Evolutionary conservation across 345 rosid genomes (phyloP), one percentile per base, ranked within the genome.

Genomic region (Euclidium syriacum): DNA sequence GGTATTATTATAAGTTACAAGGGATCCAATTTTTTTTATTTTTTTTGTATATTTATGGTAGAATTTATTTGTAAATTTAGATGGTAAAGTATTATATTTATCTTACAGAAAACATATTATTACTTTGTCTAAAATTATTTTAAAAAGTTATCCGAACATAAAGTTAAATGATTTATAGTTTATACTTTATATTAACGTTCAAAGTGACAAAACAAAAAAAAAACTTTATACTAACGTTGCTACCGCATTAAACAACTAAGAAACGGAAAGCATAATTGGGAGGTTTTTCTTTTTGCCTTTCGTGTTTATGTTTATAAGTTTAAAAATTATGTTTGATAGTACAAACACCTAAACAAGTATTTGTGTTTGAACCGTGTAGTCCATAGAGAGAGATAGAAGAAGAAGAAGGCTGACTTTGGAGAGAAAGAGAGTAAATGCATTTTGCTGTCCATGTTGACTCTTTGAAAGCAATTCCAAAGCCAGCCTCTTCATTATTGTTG

Each of bases 381-480:
- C 40, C 63, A 66, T n/a, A 36, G 48, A 46, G 46, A 49, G 59
- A 40, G 59, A 58, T 43, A 49, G 59, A 54, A 15, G 33, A 38
- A 54, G 65, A 40, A 57, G 67, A 54, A 50, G 67, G 67, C 64
- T 83, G 91, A 90, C 97, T 85, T 80, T 72, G 36, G 69, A 65
- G 48, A 72, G 70, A 61, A 19, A 56, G 68, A 42, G 86, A 83
- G 88, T 85, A 79, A 83, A 90, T 90, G 90, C 84, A 48, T 38
- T 39, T 56, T 74, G 82, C 83, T 82, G 83, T 58, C 71, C 69
- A 48, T 65, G 79, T 89, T 89, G 90, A 90, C 89, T 81, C 81
- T 72, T 52, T 58, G 64, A 58, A 82, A 34, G 62, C 67, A 50
- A 68, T 2, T 52, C 36, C 60, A 64, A 54, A 38, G 59, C 68